phyloP scores from a whole-genome alignment of 345 rosid species.

The Carallia pectinifolia region DNA sequence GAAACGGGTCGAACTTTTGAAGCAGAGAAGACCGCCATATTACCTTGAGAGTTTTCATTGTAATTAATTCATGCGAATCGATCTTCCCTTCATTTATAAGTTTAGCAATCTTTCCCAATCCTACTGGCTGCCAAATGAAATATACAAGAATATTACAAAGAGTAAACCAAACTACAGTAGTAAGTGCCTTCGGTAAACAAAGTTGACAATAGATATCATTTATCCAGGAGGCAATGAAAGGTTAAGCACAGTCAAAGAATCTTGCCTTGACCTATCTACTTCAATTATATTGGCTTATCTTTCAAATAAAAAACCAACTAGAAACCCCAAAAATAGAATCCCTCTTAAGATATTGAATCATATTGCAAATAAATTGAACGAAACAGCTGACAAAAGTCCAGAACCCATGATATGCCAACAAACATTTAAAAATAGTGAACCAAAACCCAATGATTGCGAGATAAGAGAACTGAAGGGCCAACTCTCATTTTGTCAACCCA shows the following conservation, averaged over 20 bases:
- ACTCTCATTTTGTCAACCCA: too few relatives aligned
- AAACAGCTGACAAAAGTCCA: too few relatives aligned
- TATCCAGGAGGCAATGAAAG: background rate
- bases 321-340: too few relatives aligned
- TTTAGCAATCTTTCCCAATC: conserved; percentile 85
- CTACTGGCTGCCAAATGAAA: conserved; percentile 68
- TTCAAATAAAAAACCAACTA: too few relatives aligned
- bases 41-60: conserved; percentile 98
- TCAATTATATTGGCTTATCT: too few relatives aligned
- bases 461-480: too few relatives aligned
- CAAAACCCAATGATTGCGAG: too few relatives aligned
- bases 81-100: conserved; percentile 90
- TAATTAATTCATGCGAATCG: conserved; percentile 92
- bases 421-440: too few relatives aligned
- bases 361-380: too few relatives aligned
- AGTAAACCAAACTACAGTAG: background rate
- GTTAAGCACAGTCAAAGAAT: background rate
- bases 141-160: background rate
- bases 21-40: conserved; percentile 4
- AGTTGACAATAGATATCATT: background rate
- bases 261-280: too few relatives aligned
- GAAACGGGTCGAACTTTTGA: conserved; percentile 9
- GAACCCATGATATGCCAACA: too few relatives aligned
- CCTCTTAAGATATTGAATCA: too few relatives aligned
- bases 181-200: background rate